Conservation (phyloP, 306 rosid species). For the Crotalaria pallida region DNA sequence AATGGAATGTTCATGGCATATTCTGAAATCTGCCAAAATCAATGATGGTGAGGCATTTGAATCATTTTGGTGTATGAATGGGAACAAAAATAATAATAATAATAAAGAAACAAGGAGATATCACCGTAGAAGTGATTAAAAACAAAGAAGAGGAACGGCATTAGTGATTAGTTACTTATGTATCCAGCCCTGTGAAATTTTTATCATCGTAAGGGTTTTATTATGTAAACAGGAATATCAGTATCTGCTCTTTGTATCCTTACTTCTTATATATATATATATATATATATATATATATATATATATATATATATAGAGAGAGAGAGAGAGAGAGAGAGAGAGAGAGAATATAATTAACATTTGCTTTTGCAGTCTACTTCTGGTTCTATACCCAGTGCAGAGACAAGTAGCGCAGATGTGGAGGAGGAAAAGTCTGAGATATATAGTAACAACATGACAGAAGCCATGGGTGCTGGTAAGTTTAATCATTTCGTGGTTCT, state of each 20-base stretch:
- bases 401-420: slow-evolving; percentile 37
- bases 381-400: slow-evolving; percentile 63
- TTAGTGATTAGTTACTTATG: background rate
- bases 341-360: background rate
- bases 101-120: slow-evolving; percentile 1
- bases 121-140: background rate
- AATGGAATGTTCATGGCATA: slow-evolving; percentile 10
- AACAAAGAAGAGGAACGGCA: background rate
- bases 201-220: background rate
- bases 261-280: background rate
- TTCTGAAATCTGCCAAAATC: background rate
- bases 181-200: background rate
- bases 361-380: slow-evolving; percentile 57
- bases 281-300: no score
- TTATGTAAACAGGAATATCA: background rate
- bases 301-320: no score
- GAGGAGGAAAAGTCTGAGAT: slow-evolving; percentile 72
- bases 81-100: background rate
- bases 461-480: slow-evolving; percentile 99
- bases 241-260: background rate
- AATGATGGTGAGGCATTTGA: background rate
- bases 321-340: no score
- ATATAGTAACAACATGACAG: slow-evolving; percentile 77
- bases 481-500: slow-evolving; percentile 16
- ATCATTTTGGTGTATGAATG: background rate